Evolutionary conservation across 495 filamentous ascomycete genomes (phyloP), one percentile per base, ranked within the genome.

Genomic region (Neurospora sp.): DNA sequence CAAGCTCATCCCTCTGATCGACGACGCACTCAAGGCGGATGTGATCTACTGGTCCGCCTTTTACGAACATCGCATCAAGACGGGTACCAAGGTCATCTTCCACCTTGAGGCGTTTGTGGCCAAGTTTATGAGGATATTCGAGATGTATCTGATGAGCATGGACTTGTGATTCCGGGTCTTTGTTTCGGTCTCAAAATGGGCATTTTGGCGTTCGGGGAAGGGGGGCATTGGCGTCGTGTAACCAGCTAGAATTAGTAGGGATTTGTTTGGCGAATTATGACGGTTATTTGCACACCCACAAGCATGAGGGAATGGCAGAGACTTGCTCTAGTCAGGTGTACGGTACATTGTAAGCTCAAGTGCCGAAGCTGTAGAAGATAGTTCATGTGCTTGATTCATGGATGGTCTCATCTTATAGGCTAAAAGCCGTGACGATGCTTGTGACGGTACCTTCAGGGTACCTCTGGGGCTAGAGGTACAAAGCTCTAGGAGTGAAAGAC

Each of bases 101-200:
- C 96, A 99, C 77, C 87, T 99, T 0, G 96, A 99, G 84, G 96
- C 96, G 31, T 99, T 98, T 83, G 95, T 99, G 41, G 95, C 96
- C 39, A 97, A 97, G 84, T 95, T 97, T 80, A 98, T 99, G 94
- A 88, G 95, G 76, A 90, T 99, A 71, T 88, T 95, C 71, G 96
- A 99, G 85, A 94, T 93, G 79, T 93, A 93, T 80, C 81, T 95
- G 42, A 97, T 97, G 93, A 93, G 90, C 59, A 95, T 97, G 89
- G 95, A 96, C 27, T 81, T 86, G 81, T 86, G 74, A 44, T 62
- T 35, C 14, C 11, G 54, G 11, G 54, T 35, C 23, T 62, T 12
- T 27, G 23, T 62, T 62, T 62, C 14, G 27, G 20, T 11, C n/a
- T 20, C 42, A 39, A 18, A 39, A 40, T 69, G 35, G 41, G 42